Base-by-base conservation (phyloP, 2,329 filamentous ascomycete species). In the Curvularia hawaiiensis region DNA sequence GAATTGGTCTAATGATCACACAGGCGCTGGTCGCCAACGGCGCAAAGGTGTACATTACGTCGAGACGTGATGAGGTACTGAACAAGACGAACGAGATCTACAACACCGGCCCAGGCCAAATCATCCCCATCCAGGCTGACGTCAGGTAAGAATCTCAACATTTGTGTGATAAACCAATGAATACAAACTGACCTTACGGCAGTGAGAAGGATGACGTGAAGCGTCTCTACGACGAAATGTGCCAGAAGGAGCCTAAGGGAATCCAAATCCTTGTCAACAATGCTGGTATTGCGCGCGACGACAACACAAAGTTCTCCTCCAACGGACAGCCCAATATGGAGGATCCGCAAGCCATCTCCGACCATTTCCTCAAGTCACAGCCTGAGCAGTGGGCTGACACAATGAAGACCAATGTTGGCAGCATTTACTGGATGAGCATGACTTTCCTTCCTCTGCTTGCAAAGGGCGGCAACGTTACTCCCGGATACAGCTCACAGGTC, bases 21-120 rank as follows among this genome's bases (percentile, higher is more conserved):
- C 79, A 85, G 52, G 86, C 85, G 54, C 88, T 87, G 74, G 81
- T 88, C 30, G 73, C 80, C 58, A 88, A 87, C 74, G 85, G 86
- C 45, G 82, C 81, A 9, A 89, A 86, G 66, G 73, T 75, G 2
- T 76, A 77, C 52, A 76, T 76, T 48, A 75, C 70, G 22, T 71
- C 67, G 18, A 63, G 73, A 51, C 68, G 65, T 61, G 71, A 68
- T 44, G 71, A 70, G 48, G 64, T 66, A 14, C 65, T 79, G 50
- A 68, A 79, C 52, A 70, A 75, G 58, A 78, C 80, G 0, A 73
- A 81, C 12, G 77, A 84, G 60, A 74, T 78, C 7, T 82, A 84
- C 67, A 73, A 75, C 47, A 73, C 70, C 3, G 78, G 77, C 0
- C 76, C 80, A 2, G 83, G 84, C 9, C 76, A 77, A 54, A 80